Conservation (phyloP, 495 filamentous ascomycete species). For the Penicillium mononematosum region DNA sequence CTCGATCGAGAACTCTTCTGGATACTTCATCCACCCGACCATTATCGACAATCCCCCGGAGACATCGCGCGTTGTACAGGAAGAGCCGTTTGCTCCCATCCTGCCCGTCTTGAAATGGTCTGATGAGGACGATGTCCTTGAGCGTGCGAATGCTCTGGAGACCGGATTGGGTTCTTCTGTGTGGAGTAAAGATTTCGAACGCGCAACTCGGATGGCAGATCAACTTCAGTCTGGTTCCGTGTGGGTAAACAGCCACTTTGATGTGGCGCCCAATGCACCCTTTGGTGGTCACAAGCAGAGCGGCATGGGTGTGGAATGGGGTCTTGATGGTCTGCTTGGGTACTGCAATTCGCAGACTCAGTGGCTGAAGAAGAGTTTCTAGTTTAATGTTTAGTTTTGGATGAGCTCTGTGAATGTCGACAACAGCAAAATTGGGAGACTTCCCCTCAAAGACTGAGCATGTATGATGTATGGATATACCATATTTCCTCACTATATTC, state of each 20-base stretch:
- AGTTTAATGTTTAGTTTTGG: not conserved
- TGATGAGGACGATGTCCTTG: conserved; percentile 58
- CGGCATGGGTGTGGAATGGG: conserved; percentile 65
- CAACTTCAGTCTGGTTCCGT: conserved; percentile 55
- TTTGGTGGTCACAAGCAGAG: conserved; percentile 66
- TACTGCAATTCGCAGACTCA: conserved; percentile 57
- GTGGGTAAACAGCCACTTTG: conserved; percentile 56
- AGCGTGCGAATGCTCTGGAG: conserved; percentile 54
- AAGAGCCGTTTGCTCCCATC: conserved; percentile 56
- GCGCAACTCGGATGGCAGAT: conserved; percentile 50
- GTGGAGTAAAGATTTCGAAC: conserved; percentile 52
- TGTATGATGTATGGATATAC: not conserved
- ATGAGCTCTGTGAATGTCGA: not conserved
- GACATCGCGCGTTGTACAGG: conserved; percentile 45
- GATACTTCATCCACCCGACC: conserved; percentile 55
- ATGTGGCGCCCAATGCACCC: conserved; percentile 49
- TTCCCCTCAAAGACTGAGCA: not conserved
- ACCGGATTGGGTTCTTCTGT: conserved; percentile 58
- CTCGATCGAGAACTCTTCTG: conserved; percentile 37
- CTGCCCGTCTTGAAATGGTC: conserved; percentile 56
- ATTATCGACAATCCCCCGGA: conserved; percentile 61
- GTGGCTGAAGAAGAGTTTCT: conserved; percentile 19
- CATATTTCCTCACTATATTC: not conserved
- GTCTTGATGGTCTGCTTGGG: conserved; percentile 55
- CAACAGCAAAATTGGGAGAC: not conserved